Evolutionary conservation across 2,329 filamentous ascomycete species (phyloP).

Genomic region (Basipetospora chlamydospora): DNA sequence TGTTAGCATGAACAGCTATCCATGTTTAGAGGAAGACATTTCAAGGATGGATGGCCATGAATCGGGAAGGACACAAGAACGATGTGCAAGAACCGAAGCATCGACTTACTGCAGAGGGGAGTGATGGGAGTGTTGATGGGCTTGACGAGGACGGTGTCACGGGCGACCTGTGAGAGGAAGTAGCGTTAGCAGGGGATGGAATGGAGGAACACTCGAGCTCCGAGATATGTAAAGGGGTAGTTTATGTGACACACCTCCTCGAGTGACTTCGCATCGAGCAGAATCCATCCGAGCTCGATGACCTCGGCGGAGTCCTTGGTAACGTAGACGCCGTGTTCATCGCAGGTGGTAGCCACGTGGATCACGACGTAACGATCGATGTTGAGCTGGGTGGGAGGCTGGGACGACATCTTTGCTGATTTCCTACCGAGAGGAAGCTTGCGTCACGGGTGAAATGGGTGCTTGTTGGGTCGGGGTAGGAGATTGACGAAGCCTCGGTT

Average conservation of each 20-base stretch:
- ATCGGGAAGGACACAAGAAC: slow-evolving; percentile 7
- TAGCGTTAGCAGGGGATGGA: slow-evolving; percentile 6
- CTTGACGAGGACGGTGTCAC: slow-evolving; percentile 93
- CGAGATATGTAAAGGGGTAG: too few relatives aligned
- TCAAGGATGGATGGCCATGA: too few relatives aligned
- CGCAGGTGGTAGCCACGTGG: slow-evolving; percentile 96
- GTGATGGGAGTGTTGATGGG: slow-evolving; percentile 98
- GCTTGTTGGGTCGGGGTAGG: too few relatives aligned
- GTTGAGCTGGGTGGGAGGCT: slow-evolving; percentile 42
- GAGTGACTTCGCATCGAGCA: slow-evolving; percentile 79
- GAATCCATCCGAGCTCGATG: slow-evolving; percentile 96
- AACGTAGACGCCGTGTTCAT: slow-evolving; percentile 97
- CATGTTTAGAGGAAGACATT: not conserved
- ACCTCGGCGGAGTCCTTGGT: slow-evolving; percentile 99
- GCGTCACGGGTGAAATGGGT: too few relatives aligned
- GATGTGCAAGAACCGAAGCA: not conserved
- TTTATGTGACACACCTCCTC: slow-evolving; percentile 58
- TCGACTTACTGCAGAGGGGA: slow-evolving; percentile 85
- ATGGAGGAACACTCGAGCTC: too few relatives aligned
- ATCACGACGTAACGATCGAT: slow-evolving; percentile 96
- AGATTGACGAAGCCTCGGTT: too few relatives aligned
- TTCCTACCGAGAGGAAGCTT: too few relatives aligned
- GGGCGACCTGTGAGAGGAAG: slow-evolving; percentile 53
- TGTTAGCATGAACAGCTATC: not conserved
- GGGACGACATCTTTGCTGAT: slow-evolving; percentile 19